phyloP scores from a whole-genome alignment of 441 rosid genomes.

The Pelargonium cotyledonis region DNA sequence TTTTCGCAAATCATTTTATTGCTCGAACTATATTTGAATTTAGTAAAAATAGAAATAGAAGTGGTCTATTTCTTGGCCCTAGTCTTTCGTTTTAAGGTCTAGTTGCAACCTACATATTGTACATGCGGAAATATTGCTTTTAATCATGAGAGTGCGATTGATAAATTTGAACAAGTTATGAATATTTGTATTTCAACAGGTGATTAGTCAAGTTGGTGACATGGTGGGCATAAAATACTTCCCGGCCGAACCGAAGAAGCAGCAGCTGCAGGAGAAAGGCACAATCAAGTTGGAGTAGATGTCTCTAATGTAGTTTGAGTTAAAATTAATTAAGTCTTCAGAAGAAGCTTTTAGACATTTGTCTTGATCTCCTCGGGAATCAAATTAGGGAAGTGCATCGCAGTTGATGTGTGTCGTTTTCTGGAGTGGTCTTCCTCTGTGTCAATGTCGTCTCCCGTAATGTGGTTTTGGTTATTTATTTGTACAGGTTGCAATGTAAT shows the following conservation, averaged over 20 bases:
- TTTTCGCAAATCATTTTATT: background rate
- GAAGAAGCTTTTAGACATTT: background rate
- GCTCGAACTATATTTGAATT: too few relatives aligned
- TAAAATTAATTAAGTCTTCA: background rate
- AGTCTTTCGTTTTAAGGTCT: too few relatives aligned
- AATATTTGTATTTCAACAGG: slow-evolving; percentile 31
- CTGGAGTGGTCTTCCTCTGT: too few relatives aligned
- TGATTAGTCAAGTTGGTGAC: slow-evolving; percentile 68
- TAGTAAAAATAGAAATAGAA: too few relatives aligned
- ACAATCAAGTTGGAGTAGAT: slow-evolving; percentile 35
- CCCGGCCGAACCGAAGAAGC: slow-evolving; percentile 65
- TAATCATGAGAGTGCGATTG: background rate
- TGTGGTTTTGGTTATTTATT: background rate
- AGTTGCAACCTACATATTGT: too few relatives aligned
- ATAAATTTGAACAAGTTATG: background rate
- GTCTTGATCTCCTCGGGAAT: background rate
- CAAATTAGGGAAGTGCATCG: background rate
- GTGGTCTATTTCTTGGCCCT: too few relatives aligned
- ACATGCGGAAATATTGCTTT: too few relatives aligned
- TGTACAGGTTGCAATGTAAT: background rate
- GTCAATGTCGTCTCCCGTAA: background rate
- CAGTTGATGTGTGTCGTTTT: too few relatives aligned
- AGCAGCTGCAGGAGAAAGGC: slow-evolving; percentile 25
- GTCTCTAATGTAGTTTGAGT: background rate
- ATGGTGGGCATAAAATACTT: slow-evolving; percentile 73